Percentiles rank a stretch among this genome's conserved stretches.
These are phyloP conservation scores for Cucumis melo DNA, from an alignment of 306 rosid species.

Conservation along the genomic window DNA sequence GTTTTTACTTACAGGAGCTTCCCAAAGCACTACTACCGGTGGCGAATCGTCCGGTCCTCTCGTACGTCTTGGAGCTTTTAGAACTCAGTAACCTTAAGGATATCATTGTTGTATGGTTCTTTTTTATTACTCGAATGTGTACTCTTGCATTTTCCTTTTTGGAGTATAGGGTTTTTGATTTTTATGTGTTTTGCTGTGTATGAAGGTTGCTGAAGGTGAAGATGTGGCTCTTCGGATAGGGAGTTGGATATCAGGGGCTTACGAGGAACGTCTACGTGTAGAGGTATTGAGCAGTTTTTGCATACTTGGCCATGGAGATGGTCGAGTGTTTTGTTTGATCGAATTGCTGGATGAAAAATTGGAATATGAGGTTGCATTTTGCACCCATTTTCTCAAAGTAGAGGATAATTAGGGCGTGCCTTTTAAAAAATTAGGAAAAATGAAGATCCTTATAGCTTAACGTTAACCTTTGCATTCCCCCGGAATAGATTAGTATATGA, in stretches of 20 bases:
- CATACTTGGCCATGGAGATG: not conserved
- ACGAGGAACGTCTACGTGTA: conserved; percentile 73
- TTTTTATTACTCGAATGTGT: not conserved
- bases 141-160: not conserved
- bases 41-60: conserved; percentile 77
- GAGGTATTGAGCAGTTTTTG: conserved; percentile 31
- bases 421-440: not conserved
- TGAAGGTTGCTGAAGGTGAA: conserved; percentile 85
- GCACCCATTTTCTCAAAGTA: not conserved
- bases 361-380: not conserved
- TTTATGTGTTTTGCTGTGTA: not conserved
- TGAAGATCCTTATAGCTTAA: not conserved
- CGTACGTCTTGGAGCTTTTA: conserved; percentile 72
- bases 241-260: conserved; percentile 75
- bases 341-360: not conserved
- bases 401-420: not conserved
- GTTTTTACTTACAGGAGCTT: conserved; percentile 46
- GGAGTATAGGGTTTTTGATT: not conserved
- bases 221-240: conserved; percentile 58
- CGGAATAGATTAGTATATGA: not conserved
- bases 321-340: not conserved
- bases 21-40: conserved; percentile 92
- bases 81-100: conserved; percentile 80
- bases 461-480: not conserved
- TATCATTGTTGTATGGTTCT: conserved; percentile 66